phyloP scores from a whole-genome alignment of 179 eudicot genomes.

The Carnegiea gigantea region DNA sequence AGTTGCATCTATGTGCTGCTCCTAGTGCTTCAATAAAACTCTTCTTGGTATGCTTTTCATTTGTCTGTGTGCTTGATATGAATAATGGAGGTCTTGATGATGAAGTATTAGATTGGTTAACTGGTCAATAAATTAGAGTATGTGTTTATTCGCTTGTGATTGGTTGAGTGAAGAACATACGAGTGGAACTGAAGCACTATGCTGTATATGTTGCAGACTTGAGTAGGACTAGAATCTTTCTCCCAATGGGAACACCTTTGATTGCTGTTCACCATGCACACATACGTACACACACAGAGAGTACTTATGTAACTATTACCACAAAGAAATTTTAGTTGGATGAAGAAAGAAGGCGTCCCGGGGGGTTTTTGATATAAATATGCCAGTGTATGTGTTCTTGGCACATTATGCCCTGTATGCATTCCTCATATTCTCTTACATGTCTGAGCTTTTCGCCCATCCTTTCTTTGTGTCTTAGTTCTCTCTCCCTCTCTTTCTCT shows the following conservation, averaged over 20 bases:
- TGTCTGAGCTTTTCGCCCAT: too few species aligned
- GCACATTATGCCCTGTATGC: too few species aligned
- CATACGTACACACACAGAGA: too few species aligned
- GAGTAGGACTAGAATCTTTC: background rate
- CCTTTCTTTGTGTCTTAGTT: too few species aligned
- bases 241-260: background rate
- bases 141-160: background rate
- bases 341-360: too few species aligned
- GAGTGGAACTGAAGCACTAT: background rate
- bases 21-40: constrained; percentile 5
- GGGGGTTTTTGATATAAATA: too few species aligned
- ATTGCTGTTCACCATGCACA: too few species aligned
- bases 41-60: background rate
- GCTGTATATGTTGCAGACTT: background rate
- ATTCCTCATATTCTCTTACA: too few species aligned
- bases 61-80: background rate
- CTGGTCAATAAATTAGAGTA: constrained; percentile 6
- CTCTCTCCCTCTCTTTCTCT: too few species aligned
- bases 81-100: background rate
- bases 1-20: background rate
- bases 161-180: constrained; percentile 6
- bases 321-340: too few species aligned
- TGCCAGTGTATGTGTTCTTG: too few species aligned
- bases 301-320: too few species aligned
- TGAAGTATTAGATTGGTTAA: background rate